These are phyloP conservation scores for Entomortierella lignicola DNA, from an alignment of 192 early-diverging fungal species.

Conservation along the genomic window DNA sequence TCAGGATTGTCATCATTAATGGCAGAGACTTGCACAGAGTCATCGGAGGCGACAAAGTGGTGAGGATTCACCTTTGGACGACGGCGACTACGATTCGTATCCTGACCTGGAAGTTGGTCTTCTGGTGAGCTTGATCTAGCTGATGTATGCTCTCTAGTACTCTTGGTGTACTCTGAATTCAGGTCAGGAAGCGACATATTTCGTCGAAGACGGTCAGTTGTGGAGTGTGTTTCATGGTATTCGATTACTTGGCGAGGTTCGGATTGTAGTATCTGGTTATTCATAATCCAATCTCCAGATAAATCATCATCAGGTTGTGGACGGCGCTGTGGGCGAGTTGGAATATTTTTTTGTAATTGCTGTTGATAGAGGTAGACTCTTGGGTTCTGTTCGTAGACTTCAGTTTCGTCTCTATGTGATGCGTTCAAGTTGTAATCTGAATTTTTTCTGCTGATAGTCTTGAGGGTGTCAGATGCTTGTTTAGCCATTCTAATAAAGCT, in stretches of 20 bases:
- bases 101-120: conserved; percentile 6
- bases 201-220: background rate
- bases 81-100: conserved; percentile 12
- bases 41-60: conserved; percentile 9
- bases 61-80: conserved; percentile 23
- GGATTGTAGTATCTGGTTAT: conserved; percentile 15
- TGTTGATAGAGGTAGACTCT: conserved; percentile 32
- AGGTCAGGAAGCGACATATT: background rate
- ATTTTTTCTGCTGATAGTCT: conserved; percentile 17
- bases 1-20: background rate
- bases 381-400: conserved; percentile 47
- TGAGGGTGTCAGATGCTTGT: conserved; percentile 44
- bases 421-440: conserved; percentile 24
- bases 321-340: conserved; percentile 7
- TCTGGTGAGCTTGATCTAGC: conserved; percentile 9
- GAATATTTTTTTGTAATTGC: conserved; percentile 6
- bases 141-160: background rate
- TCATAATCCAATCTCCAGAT: conserved; percentile 18
- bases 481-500: conserved; percentile 30
- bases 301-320: background rate
- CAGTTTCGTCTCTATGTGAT: background rate
- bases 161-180: background rate
- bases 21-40: background rate
- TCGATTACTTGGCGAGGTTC: background rate
- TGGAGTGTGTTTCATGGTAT: background rate